Conservation (phyloP, 805 yeast species). For the Teunomyces panamensis region DNA sequence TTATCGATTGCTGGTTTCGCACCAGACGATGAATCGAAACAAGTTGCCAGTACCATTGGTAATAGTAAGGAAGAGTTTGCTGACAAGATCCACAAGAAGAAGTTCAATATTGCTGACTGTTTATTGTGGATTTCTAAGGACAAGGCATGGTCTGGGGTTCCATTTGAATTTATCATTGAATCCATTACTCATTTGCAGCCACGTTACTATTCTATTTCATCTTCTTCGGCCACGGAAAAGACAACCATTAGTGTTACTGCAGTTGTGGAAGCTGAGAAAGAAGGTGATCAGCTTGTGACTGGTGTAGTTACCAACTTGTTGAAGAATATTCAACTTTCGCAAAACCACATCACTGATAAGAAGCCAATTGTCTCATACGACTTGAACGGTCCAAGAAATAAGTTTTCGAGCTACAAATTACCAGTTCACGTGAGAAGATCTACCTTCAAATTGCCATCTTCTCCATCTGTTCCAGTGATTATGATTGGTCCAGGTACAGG, state of each 20-base stretch:
- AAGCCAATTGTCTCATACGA: constrained; percentile 59
- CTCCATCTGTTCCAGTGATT: constrained; percentile 78
- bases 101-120: constrained; percentile 74
- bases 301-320: constrained; percentile 93
- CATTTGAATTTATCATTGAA: constrained; percentile 83
- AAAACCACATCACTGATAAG: constrained; percentile 37
- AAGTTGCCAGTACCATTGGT: constrained; percentile 51
- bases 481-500: constrained; percentile 99
- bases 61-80: constrained; percentile 70
- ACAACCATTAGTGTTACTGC: constrained; percentile 81
- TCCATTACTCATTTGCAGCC: constrained; percentile 80
- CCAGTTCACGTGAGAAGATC: constrained; percentile 95
- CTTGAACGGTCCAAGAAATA: constrained; percentile 78
- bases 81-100: constrained; percentile 54
- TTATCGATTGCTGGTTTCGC: constrained; percentile 76
- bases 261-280: constrained; percentile 70
- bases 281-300: constrained; percentile 39
- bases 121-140: constrained; percentile 61
- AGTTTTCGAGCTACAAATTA: constrained; percentile 52
- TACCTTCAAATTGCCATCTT: constrained; percentile 87
- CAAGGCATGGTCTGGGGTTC: constrained; percentile 68
- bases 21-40: constrained; percentile 59
- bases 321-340: constrained; percentile 61
- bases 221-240: constrained; percentile 78
- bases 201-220: constrained; percentile 94